A percentile compares a stretch with the other conserved stretches of the same genome.
phyloP scores from a whole-genome alignment of 192 early-diverging fungal genomes.

The Coemansia sp. region DNA sequence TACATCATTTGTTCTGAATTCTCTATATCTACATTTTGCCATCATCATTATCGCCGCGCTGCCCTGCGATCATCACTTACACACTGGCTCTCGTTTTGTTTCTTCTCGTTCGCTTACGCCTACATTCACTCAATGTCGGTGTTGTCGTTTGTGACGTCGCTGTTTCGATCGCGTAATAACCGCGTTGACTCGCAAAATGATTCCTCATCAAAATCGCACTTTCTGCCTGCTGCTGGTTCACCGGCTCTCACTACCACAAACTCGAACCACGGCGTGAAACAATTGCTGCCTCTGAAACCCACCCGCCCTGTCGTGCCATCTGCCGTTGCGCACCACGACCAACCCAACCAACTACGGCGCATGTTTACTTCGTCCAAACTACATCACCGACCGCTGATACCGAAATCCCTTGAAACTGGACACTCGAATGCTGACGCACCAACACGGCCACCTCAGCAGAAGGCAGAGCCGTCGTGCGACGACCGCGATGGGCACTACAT shows the following conservation, averaged over 20 bases:
- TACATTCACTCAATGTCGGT: constrained; percentile 32
- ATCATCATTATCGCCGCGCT: too few relatives aligned
- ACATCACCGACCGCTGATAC: constrained; percentile 18
- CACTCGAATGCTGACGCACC: neutral
- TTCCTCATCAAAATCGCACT: constrained; percentile 11
- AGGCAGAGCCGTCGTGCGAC: constrained; percentile 60
- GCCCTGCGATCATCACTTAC: too few relatives aligned
- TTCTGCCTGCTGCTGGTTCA: constrained; percentile 11
- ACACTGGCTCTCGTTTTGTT: too few relatives aligned
- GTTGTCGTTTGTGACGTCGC: constrained; percentile 45
- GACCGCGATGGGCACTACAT: constrained; percentile 94
- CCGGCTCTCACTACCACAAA: constrained; percentile 17
- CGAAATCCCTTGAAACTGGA: constrained; percentile 8
- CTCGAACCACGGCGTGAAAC: constrained; percentile 1
- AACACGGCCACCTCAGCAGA: constrained; percentile 35
- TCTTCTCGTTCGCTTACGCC: neutral
- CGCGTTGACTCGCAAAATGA: constrained; percentile 14
- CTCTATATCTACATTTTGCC: neutral
- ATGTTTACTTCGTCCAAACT: constrained; percentile 38
- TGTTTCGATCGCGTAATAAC: constrained; percentile 46
- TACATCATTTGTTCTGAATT: neutral
- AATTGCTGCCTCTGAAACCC: neutral
- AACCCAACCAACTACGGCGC: constrained; percentile 32
- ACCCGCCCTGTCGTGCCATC: neutral
- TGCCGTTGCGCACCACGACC: constrained; percentile 9